Evolutionary conservation across 2,329 filamentous ascomycete genomes (phyloP).

Genomic region (Didymella keratinophila): DNA sequence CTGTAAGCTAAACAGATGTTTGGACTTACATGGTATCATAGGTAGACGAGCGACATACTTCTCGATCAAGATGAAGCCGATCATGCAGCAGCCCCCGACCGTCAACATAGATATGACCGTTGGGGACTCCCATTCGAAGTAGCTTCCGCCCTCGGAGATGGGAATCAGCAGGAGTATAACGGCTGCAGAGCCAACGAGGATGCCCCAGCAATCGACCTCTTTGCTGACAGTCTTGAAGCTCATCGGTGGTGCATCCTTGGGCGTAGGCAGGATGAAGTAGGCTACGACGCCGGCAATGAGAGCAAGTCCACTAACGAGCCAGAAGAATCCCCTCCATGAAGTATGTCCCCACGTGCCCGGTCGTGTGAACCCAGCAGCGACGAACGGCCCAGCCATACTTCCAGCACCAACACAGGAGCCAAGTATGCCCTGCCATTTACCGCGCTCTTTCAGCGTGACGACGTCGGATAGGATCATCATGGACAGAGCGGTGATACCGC

Average conservation of each 20-base stretch:
- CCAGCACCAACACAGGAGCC: conserved; percentile 36
- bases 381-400: conserved; percentile 37
- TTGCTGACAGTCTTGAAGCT: not conserved
- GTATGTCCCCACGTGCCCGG: not conserved
- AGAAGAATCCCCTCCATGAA: not conserved
- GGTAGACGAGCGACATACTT: not conserved
- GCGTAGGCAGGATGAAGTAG: not conserved
- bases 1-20: not conserved
- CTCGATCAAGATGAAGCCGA: not conserved
- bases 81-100: not conserved
- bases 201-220: conserved; percentile 65
- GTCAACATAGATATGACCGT: conserved; percentile 22
- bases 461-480: not conserved
- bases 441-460: conserved; percentile 46
- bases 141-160: conserved; percentile 66
- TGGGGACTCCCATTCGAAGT: conserved; percentile 64
- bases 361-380: conserved; percentile 32
- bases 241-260: conserved; percentile 56
- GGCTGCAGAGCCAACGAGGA: conserved; percentile 62
- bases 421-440: conserved; percentile 49
- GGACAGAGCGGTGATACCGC: not conserved
- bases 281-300: not conserved
- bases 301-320: not conserved
- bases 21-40: conserved; percentile 59
- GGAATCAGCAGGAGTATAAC: conserved; percentile 70